Evolutionary conservation across 805 yeast species (phyloP), one percentile per base, ranked within the genome.

Genomic region (Kluyveromyces siamensis): DNA sequence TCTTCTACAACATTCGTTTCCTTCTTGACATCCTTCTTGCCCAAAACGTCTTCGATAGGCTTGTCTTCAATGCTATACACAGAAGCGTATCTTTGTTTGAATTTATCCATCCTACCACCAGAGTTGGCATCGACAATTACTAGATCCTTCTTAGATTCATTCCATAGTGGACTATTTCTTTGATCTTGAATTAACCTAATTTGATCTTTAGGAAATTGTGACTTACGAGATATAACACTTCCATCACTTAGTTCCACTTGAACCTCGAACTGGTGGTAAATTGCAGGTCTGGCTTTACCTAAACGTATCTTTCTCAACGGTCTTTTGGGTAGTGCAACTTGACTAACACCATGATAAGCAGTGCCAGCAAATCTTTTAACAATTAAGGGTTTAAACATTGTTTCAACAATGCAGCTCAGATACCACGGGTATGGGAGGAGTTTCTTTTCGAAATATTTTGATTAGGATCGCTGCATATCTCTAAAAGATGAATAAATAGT

Each of bases 231-330:
- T 35, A 89, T 73, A 1, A 95, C 96, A 30, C 96, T 85, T 1
- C 99, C 99, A 65, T 93, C 99, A 55, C 95, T 84, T 50, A 90
- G 75, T 68, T 91, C 96, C n/a, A 93, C 90, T 37, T 76, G 68
- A 33, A 90, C 84, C 54, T 91, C 89, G 65, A 93, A 93, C 66
- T 87, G 87, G 70, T 91, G 79, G 68, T 87, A 90, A 39, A 93
- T 84, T 35, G 96, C 89, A 1, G 98, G 97, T 68, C 97, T 80
- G 16, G 96, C 89, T 64, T 85, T 85, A 48, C 97, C 97, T 48
- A 83, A 68, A 51, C 72, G 67, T 57, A 86, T 84, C 64, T 80
- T 83, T 63, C 79, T 82, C 67, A 77, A 65, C 46, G 87, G 88
- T 69, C 91, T 77, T 49, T 65, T 61, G 39, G 72, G 68, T 41